Evolutionary conservation across 139 green algal genomes (phyloP).

Genomic region (Coelastrella sp.): DNA sequence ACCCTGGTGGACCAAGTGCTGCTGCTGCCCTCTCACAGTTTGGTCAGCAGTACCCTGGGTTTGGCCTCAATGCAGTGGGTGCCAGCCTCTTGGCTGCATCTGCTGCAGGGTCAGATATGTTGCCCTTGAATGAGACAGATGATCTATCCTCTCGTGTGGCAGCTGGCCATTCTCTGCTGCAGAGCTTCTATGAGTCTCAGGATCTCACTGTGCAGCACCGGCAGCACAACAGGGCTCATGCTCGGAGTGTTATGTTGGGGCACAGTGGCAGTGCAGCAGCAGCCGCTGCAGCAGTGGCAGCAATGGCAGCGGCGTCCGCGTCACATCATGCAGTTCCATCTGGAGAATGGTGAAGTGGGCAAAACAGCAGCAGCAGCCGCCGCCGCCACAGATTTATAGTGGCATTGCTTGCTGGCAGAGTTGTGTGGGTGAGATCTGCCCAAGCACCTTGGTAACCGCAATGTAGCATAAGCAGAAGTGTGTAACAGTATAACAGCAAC

Average conservation of each 20-base stretch:
- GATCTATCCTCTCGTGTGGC: slow-evolving; percentile 48
- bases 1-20: slow-evolving; percentile 36
- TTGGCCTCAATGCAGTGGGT: not conserved
- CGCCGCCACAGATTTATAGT: no score
- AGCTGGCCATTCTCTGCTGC: slow-evolving; percentile 61
- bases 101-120: not conserved
- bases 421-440: no score
- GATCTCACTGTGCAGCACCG: slow-evolving; percentile 59
- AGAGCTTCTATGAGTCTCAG: slow-evolving; percentile 63
- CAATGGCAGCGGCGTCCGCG: slow-evolving; percentile 21
- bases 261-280: slow-evolving; percentile 32
- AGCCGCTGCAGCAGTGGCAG: slow-evolving; percentile 27
- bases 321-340: not conserved
- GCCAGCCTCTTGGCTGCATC: not conserved
- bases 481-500: no score
- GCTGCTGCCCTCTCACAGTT: slow-evolving; percentile 25
- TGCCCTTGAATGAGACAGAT: slow-evolving; percentile 54
- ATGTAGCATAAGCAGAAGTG: no score
- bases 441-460: no score
- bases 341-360: not conserved
- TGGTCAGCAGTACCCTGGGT: slow-evolving; percentile 14
- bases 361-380: no score
- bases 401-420: no score
- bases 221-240: slow-evolving; percentile 40
- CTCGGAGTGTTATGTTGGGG: slow-evolving; percentile 40